Percentiles rank a stretch among this genome's conserved stretches.
phyloP scores from a whole-genome alignment of 768 basidiomycete genomes.

The Naganishia friedmannii region DNA sequence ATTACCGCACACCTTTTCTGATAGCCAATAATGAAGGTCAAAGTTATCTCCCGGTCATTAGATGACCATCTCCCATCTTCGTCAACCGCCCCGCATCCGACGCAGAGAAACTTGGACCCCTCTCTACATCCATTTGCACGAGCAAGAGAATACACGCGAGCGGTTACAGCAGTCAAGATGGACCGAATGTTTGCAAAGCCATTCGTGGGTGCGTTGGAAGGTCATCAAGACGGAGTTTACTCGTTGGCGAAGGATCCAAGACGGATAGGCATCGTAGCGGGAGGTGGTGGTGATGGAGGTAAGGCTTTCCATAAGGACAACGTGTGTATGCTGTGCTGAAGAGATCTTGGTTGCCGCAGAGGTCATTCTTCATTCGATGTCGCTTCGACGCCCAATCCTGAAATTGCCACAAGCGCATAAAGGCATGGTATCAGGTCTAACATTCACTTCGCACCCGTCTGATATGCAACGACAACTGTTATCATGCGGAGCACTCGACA shows the following conservation, averaged over 20 bases:
- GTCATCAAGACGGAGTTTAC: slow-evolving; percentile 93
- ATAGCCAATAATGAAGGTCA: slow-evolving; percentile 43
- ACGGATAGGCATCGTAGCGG: slow-evolving; percentile 73
- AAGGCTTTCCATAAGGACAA: slow-evolving; percentile 44
- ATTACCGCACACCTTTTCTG: neutral
- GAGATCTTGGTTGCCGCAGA: slow-evolving; percentile 55
- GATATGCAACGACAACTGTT: slow-evolving; percentile 50
- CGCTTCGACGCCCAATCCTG: slow-evolving; percentile 48
- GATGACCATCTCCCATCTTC: slow-evolving; percentile 51
- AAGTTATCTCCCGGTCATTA: slow-evolving; percentile 49
- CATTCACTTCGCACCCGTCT: slow-evolving; percentile 48
- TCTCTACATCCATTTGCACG: slow-evolving; percentile 93
- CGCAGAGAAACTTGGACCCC: slow-evolving; percentile 86
- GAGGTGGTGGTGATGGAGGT: slow-evolving; percentile 96
- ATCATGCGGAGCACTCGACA: slow-evolving; percentile 50
- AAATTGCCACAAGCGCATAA: slow-evolving; percentile 52
- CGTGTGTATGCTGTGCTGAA: neutral
- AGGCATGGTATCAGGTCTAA: slow-evolving; percentile 52
- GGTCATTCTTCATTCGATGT: slow-evolving; percentile 69
- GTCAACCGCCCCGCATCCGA: slow-evolving; percentile 57
- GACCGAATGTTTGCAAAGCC: slow-evolving; percentile 98
- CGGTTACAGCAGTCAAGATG: slow-evolving; percentile 92
- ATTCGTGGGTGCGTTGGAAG: slow-evolving; percentile 82
- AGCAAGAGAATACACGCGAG: slow-evolving; percentile 86
- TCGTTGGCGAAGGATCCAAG: slow-evolving; percentile 67